Base-by-base conservation (phyloP, 2,329 filamentous ascomycete genomes). In the Mollisia scopiformis region DNA sequence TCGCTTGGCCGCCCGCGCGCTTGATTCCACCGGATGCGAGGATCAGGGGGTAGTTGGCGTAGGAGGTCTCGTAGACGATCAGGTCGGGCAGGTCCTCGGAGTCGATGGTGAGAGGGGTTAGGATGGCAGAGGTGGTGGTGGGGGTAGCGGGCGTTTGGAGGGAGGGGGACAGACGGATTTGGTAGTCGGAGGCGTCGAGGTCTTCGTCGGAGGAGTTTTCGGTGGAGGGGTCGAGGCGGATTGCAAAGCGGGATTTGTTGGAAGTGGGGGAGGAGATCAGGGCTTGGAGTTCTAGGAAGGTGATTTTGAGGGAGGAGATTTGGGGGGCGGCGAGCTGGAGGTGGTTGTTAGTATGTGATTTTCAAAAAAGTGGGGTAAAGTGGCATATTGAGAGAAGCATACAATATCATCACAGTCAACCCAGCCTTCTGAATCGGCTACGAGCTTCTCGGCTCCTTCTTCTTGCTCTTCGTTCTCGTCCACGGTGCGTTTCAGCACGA, bases 51-150 rank as follows among this genome's bases (percentile, higher is more conserved):
- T 80, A 80, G 55, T 76, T 75, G 57, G 78, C 72, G 70, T 79
- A 80, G 2, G 78, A 77, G 7, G 77, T 79, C 68, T 79, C 77
- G 68, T 79, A 79, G 57, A 79, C 73, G 62, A 79, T 70, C 43
- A 78, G 74, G 46, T 78, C 75, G 10, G 78, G 78, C 5, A 79
- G 71, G 54, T 78, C 71, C 47, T 74, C 71, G 41, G 71, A 66
- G 6, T 69, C 74, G 39, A 75, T 62, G 49, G 71, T 73, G 35
- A 76, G 69, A 16, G 70, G 68, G 19, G 73, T 72, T 33, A 73
- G 65, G 57, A 74, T 73, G 23, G 59, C 27, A 25, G 65, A 49
- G 21, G 65, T 27, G 16, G 68, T 41, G 27, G 63, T 64, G 30
- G 66, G 57, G 43, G 64, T 63, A 21, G 55, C 49, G 25, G 66